Percentiles rank a stretch among this genome's conserved stretches.
phyloP scores from a whole-genome alignment of 768 basidiomycete genomes.

The Phlebiopsis gigantea region DNA sequence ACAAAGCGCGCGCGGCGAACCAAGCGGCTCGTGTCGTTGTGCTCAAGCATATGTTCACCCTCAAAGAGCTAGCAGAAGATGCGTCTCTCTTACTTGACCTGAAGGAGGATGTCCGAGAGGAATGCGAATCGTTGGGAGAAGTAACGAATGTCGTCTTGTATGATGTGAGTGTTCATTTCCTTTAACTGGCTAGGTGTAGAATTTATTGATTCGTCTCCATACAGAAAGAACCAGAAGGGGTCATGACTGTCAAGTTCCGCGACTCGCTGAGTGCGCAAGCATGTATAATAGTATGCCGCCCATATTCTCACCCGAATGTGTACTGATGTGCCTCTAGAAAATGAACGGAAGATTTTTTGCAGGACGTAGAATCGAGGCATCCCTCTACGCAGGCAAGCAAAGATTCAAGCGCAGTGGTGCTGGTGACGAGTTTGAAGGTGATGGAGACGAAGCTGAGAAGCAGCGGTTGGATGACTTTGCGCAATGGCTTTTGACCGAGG shows the following conservation, averaged over 20 bases:
- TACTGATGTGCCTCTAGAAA: conserved; percentile 47
- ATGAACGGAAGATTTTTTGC: conserved; percentile 94
- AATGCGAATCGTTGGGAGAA: conserved; percentile 84
- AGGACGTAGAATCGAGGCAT: conserved; percentile 77
- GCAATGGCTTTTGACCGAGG: conserved; percentile 79
- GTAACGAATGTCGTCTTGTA: conserved; percentile 95
- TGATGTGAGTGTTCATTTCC: conserved; percentile 58
- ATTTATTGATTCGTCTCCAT: not conserved
- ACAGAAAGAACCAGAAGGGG: conserved; percentile 87
- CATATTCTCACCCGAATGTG: not conserved
- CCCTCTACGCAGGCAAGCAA: conserved; percentile 76
- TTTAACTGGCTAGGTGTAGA: not conserved
- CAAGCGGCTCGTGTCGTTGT: conserved; percentile 80
- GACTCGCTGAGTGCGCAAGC: conserved; percentile 92
- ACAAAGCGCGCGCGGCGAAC: conserved; percentile 39
- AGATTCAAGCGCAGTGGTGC: conserved; percentile 72
- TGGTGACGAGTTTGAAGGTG: conserved; percentile 57
- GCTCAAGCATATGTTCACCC: conserved; percentile 91
- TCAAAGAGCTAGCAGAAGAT: conserved; percentile 82
- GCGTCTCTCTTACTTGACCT: conserved; percentile 81
- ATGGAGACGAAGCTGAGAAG: conserved; percentile 72
- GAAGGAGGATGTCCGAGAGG: conserved; percentile 95
- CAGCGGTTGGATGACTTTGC: conserved; percentile 85
- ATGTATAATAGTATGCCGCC: conserved; percentile 67
- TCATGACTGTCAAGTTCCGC: conserved; percentile 96